A percentile compares a stretch with the other conserved stretches of the same genome.
These are phyloP conservation scores for Trichothecium sympodiale DNA, from an alignment of 2,329 filamentous ascomycete species.

Conservation along the genomic window DNA sequence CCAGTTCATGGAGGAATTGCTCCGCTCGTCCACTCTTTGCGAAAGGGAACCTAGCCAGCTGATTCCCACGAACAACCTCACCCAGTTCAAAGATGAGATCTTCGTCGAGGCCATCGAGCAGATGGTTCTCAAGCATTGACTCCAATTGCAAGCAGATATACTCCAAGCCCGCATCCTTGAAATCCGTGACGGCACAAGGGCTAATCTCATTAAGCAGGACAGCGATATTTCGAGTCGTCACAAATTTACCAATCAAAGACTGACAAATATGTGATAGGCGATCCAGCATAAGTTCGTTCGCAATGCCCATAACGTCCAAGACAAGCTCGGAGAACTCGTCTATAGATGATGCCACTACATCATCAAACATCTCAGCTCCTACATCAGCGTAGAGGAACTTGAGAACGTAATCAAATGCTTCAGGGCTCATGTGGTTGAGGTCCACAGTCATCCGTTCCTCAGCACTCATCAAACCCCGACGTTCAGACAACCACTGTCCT, in stretches of 20 bases:
- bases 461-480: slow-evolving; percentile 32
- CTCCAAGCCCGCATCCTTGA: slow-evolving; percentile 80
- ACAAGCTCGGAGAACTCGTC: slow-evolving; percentile 85
- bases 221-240: slow-evolving; percentile 78
- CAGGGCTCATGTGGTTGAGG: slow-evolving; percentile 64
- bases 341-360: slow-evolving; percentile 56
- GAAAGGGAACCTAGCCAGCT: slow-evolving; percentile 66
- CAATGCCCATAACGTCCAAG: slow-evolving; percentile 78
- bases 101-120: slow-evolving; percentile 76
- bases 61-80: slow-evolving; percentile 68
- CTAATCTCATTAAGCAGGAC: slow-evolving; percentile 77
- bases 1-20: slow-evolving; percentile 48
- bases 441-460: slow-evolving; percentile 55
- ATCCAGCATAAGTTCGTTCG: slow-evolving; percentile 93
- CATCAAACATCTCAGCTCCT: slow-evolving; percentile 71
- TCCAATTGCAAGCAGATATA: slow-evolving; percentile 91
- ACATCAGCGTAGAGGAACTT: slow-evolving; percentile 75
- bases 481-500: slow-evolving; percentile 70
- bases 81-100: slow-evolving; percentile 77
- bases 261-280: slow-evolving; percentile 85
- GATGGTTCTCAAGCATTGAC: slow-evolving; percentile 79
- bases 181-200: slow-evolving; percentile 69
- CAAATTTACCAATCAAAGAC: slow-evolving; percentile 68
- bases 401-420: slow-evolving; percentile 69
- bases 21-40: slow-evolving; percentile 67